Percentiles rank a stretch among this genome's conserved stretches.
Evolutionary conservation across 2,329 filamentous ascomycete species (phyloP).

Genomic region (Sclerotinia spermophila): DNA sequence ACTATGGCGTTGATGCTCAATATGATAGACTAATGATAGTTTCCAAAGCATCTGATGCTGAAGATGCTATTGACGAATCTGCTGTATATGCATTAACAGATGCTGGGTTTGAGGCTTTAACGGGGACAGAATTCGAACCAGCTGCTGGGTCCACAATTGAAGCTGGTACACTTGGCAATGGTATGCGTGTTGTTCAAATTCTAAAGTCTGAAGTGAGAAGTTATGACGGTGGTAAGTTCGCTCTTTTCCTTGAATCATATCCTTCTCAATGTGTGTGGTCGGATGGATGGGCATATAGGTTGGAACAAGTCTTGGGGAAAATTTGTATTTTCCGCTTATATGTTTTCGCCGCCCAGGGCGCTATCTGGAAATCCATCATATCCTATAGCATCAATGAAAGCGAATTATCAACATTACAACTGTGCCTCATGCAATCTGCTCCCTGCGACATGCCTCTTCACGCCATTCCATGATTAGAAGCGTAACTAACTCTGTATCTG

Average conservation of each 20-base stretch:
- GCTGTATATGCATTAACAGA: constrained; percentile 74
- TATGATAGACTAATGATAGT: constrained; percentile 81
- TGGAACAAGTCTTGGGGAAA: constrained; percentile 1
- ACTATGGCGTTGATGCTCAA: constrained; percentile 57
- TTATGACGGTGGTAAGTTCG: constrained; percentile 76
- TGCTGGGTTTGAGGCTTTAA: constrained; percentile 69
- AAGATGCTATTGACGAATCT: constrained; percentile 65
- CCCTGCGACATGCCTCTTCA: constrained; percentile 23
- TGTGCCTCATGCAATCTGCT: constrained; percentile 33
- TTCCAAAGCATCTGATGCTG: constrained; percentile 63
- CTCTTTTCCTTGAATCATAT: constrained; percentile 25
- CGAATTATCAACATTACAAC: constrained; percentile 30
- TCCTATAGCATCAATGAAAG: constrained; percentile 43
- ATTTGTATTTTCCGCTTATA: constrained; percentile 18
- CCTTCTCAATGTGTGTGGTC: not conserved
- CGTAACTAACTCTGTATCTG: constrained; percentile 22
- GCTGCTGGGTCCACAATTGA: constrained; percentile 84
- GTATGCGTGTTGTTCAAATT: constrained; percentile 81
- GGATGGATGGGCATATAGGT: constrained; percentile 12
- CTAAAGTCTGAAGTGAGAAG: constrained; percentile 82
- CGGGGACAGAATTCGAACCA: constrained; percentile 86
- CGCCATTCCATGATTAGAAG: constrained; percentile 12
- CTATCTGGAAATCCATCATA: constrained; percentile 38
- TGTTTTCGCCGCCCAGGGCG: constrained; percentile 31
- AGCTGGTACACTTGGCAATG: constrained; percentile 76